These are phyloP conservation scores for Rhodotorula mucilaginosa DNA, from an alignment of 1,284 basidiomycete species.

Conservation along the genomic window DNA sequence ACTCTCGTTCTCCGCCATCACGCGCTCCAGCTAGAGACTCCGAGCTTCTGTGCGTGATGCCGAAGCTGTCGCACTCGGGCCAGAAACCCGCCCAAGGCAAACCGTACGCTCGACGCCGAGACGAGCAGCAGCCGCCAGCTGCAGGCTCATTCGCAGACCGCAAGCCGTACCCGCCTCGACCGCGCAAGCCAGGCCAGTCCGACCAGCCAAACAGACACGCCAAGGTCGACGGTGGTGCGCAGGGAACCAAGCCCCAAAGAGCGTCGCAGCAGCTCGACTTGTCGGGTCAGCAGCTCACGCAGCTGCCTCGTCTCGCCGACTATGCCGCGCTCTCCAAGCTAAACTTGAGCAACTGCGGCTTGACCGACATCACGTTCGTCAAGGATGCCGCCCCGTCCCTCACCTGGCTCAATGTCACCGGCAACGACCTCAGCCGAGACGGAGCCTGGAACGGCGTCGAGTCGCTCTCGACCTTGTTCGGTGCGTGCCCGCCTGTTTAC, in stretches of 20 bases:
- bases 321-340: slow-evolving; percentile 21
- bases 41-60: too few relatives aligned
- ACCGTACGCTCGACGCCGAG: too few relatives aligned
- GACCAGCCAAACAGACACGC: too few relatives aligned
- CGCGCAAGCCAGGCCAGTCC: too few relatives aligned
- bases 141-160: too few relatives aligned
- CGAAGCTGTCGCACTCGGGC: too few relatives aligned
- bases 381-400: slow-evolving; percentile 18
- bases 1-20: too few relatives aligned
- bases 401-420: slow-evolving; percentile 37
- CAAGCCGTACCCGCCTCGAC: too few relatives aligned
- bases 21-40: too few relatives aligned
- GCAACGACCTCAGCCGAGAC: slow-evolving; percentile 23
- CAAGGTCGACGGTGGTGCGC: not conserved
- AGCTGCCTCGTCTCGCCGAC: slow-evolving; percentile 14
- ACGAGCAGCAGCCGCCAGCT: too few relatives aligned
- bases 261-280: slow-evolving; percentile 18
- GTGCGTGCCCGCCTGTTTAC: slow-evolving; percentile 10
- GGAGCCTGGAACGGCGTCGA: slow-evolving; percentile 33
- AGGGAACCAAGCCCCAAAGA: not conserved
- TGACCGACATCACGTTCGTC: slow-evolving; percentile 23
- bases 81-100: too few relatives aligned
- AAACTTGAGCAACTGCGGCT: slow-evolving; percentile 28
- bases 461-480: slow-evolving; percentile 26
- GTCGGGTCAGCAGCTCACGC: slow-evolving; percentile 12